phyloP scores from a whole-genome alignment of 176 grass and related monocot genomes.

The Avena eriantha region DNA sequence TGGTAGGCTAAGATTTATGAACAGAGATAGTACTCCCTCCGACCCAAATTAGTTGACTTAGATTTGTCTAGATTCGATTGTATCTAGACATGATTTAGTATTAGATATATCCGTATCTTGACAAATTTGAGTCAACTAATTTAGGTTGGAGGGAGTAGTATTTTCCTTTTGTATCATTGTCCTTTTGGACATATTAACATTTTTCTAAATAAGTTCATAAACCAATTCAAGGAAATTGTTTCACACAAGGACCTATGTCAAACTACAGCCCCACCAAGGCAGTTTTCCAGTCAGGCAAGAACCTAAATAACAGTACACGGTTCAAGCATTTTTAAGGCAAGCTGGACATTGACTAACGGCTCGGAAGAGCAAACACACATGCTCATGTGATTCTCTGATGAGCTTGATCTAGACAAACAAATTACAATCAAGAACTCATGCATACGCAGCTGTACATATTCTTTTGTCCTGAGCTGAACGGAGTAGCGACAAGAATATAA shows the following conservation, averaged over 20 bases:
- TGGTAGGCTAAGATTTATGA: no score
- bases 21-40: no score
- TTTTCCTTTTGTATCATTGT: background rate
- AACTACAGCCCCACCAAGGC: background rate
- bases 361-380: constrained; percentile 2
- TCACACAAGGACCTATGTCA: background rate
- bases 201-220: background rate
- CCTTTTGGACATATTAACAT: background rate
- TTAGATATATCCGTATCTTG: no score
- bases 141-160: background rate
- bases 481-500: background rate
- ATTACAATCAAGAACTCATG: background rate
- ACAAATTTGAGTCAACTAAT: no score
- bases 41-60: no score
- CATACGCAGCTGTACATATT: background rate
- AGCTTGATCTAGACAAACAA: background rate
- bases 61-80: no score
- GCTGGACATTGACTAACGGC: background rate
- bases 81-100: no score
- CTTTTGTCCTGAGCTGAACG: background rate
- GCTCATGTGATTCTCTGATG: constrained; percentile 11
- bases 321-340: background rate
- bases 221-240: background rate
- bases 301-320: constrained; percentile 10
- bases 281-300: background rate